Evolutionary conservation across 495 filamentous ascomycete species (phyloP), one percentile per base, ranked within the genome.

Genomic region (Lasiosphaeris hirsuta): DNA sequence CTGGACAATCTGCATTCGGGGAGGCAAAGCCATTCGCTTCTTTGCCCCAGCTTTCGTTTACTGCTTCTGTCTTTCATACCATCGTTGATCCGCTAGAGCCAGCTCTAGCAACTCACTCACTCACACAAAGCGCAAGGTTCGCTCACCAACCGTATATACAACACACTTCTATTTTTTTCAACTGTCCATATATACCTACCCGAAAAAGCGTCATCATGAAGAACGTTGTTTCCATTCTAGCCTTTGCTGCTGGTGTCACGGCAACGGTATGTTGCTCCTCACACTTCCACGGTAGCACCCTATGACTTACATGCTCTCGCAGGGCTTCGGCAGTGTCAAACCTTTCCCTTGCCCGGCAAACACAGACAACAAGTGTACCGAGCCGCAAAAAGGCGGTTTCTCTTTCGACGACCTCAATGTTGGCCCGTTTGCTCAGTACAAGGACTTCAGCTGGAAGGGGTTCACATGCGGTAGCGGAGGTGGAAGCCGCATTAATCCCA

Each of bases 311-410:
- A 55, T 44, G 43, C 2, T 55, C 10, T 4, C 34, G 30, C 43
- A 70, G 68, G 69, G 70, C 67, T 92, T 88, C 81, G 71, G 73
- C 65, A 75, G 80, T 56, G 79, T 84, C 51, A 68, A 78, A 39
- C 70, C 78, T 47, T 96, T 85, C 75, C 74, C 75, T 46, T 87
- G 78, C 75, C 90, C 90, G 7, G 73, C 73, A 48, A 91, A 89
- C 77, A 86, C 83, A 64, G 73, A 90, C 75, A 93, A 95, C 74
- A 71, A 85, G 49, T 96, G 91, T 77, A 84, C 78, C 47, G 68
- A 80, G 13, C 63, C 85, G 53, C 87, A 92, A 71, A 69, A 76
- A 19, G 61, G 63, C 15, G 91, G 92, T 38, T 90, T 88, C 65
- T 79, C 86, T 78, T 96, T 86, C 82, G 69, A 68, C 45, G 81